A percentile compares a stretch with the other conserved stretches of the same genome.
Conservation (phyloP, 2,329 filamentous ascomycete species). For the Fusarium haematococcum region DNA sequence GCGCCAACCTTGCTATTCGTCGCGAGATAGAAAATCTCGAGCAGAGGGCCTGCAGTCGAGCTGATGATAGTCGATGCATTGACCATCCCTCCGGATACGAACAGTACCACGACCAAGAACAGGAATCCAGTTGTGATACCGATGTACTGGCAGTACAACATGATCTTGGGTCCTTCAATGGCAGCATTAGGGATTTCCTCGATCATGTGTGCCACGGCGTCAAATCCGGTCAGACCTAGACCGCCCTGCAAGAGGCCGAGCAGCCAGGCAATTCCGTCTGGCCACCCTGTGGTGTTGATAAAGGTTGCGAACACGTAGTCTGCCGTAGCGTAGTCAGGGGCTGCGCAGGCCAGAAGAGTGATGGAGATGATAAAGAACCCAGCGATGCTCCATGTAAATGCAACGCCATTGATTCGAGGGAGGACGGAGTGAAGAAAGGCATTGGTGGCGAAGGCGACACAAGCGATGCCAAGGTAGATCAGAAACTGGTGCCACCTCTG, state of each 20-base stretch:
- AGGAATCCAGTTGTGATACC: conserved; percentile 72
- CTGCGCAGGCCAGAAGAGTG: conserved; percentile 72
- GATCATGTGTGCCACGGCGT: conserved; percentile 52
- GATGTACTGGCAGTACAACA: conserved; percentile 70
- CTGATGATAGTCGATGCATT: conserved; percentile 58
- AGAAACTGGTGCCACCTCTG: conserved; percentile 78
- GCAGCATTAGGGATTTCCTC: conserved; percentile 50
- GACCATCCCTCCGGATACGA: conserved; percentile 70
- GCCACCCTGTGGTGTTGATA: conserved; percentile 50
- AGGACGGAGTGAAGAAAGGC: conserved; percentile 48
- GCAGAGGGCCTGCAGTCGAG: conserved; percentile 67
- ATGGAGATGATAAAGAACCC: conserved; percentile 78
- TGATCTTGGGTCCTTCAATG: conserved; percentile 48
- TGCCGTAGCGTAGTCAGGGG: conserved; percentile 65
- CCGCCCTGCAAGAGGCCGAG: conserved; percentile 50
- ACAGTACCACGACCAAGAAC: conserved; percentile 72
- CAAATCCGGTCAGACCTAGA: conserved; percentile 49
- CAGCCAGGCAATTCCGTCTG: conserved; percentile 50
- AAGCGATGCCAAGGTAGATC: conserved; percentile 51
- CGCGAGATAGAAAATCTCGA: conserved; percentile 73
- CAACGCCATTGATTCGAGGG: conserved; percentile 68
- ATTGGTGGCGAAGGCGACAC: conserved; percentile 46
- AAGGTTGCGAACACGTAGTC: conserved; percentile 49
- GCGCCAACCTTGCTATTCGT: conserved; percentile 71
- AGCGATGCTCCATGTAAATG: conserved; percentile 76